Base-by-base conservation (phyloP, 2,329 filamentous ascomycete species). In the Chalara sp. region DNA sequence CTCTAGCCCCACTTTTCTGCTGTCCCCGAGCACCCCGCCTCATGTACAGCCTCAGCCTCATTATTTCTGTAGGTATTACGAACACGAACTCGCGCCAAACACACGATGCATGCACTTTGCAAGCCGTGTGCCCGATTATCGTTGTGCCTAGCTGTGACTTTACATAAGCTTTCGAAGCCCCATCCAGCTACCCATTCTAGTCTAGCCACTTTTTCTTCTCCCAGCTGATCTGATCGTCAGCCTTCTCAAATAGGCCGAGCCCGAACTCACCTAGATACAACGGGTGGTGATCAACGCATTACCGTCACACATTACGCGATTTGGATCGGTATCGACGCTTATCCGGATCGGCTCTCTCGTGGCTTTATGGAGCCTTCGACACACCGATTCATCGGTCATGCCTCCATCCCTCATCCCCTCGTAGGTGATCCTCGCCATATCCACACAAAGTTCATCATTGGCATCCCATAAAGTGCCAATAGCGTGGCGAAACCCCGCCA, bases 391-490 rank as follows among this genome's bases (percentile, higher is more conserved):
- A 43, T 48, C 47, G 33, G 35, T 28, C 29, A 48, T 42, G 11
- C 48, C 48, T 45, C 12, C 41, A 48, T 49, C 43, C 13, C 33
- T 11, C 4, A 56, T 53, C 13, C 12, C 46, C 48, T 62, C 54
- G 48, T 68, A 70, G 0, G 60, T 33, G 1, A 55, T 44, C 37
- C 47, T 62, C 1, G 68, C 65, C 29, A 67, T 52, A 2, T 67
- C 59, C 0, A 68, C 0, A 68, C 58, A 47, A 63, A 69, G 2
- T 12, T 52, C 44, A 49, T 74, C 70, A 5, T 58, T 52, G 0
- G 70, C 66, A 5, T 65, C 54, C 72, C 70, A 74, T 0, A 73
- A 57, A 0, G 69, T 68, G 0, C 71, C 70, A 44, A 75, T 56
- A 5, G 73, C 70, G 50, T 72, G 68, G 0, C 58, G 63, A 48